phyloP scores from a whole-genome alignment of 1,139 yeast genomes.

The Candida sojae region DNA sequence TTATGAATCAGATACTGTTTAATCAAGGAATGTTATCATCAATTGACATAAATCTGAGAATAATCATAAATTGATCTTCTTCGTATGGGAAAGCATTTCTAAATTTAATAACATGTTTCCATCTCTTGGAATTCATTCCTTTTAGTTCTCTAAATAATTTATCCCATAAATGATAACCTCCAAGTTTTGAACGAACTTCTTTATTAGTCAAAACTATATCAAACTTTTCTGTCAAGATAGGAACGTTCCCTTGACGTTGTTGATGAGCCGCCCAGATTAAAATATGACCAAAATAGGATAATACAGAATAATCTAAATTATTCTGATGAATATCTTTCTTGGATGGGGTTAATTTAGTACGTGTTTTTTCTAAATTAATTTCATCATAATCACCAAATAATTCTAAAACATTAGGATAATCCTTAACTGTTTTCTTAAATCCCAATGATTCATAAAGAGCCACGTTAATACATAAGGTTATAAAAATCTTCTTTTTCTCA shows the following conservation, averaged over 20 bases:
- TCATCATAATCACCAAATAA: slow-evolving; percentile 36
- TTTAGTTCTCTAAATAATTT: slow-evolving; percentile 35
- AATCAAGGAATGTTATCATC: slow-evolving; percentile 12
- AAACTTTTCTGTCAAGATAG: slow-evolving; percentile 21
- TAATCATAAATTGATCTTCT: slow-evolving; percentile 45
- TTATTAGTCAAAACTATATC: slow-evolving; percentile 20
- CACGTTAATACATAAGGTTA: slow-evolving; percentile 35
- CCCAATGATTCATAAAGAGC: slow-evolving; percentile 45
- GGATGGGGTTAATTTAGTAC: slow-evolving; percentile 40
- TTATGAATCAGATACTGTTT: neutral
- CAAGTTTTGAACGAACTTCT: slow-evolving; percentile 28
- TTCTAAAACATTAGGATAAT: slow-evolving; percentile 30
- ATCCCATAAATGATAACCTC: slow-evolving; percentile 51
- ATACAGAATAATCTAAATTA: slow-evolving; percentile 41
- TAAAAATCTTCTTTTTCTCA: slow-evolving; percentile 27
- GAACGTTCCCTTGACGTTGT: slow-evolving; percentile 21
- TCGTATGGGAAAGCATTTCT: slow-evolving; percentile 42
- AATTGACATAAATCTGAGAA: slow-evolving; percentile 36
- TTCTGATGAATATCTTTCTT: slow-evolving; percentile 36
- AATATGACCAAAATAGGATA: slow-evolving; percentile 44
- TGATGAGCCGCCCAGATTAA: slow-evolving; percentile 41
- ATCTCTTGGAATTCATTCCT: slow-evolving; percentile 43
- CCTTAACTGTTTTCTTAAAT: slow-evolving; percentile 28
- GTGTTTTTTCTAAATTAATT: slow-evolving; percentile 35
- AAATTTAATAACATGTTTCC: slow-evolving; percentile 47